A percentile compares a stretch with the other conserved stretches of the same genome.
phyloP scores from a whole-genome alignment of 2,329 filamentous ascomycete species.

The Alternaria conjuncta region DNA sequence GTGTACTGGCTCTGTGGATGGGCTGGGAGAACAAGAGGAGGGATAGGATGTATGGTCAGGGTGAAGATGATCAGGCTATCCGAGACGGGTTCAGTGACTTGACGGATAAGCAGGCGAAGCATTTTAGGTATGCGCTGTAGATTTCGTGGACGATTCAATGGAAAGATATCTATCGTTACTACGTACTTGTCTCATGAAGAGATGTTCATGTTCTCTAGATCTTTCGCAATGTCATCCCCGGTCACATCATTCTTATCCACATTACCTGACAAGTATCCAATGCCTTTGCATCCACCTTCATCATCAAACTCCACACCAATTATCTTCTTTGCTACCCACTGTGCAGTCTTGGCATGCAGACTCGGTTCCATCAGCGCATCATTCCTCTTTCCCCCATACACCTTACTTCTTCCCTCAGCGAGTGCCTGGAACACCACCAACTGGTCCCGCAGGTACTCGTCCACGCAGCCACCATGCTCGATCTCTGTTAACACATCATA shows the following conservation, averaged over 20 bases:
- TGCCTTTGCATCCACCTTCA: constrained; percentile 45
- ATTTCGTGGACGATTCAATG: not conserved
- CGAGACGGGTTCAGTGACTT: constrained; percentile 44
- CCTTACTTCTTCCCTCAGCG: constrained; percentile 51
- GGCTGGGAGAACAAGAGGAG: constrained; percentile 41
- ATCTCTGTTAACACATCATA: constrained; percentile 56
- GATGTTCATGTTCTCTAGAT: not conserved
- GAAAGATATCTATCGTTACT: not conserved
- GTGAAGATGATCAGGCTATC: constrained; percentile 40
- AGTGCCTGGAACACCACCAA: constrained; percentile 66
- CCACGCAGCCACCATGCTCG: constrained; percentile 57
- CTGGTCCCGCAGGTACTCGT: constrained; percentile 64
- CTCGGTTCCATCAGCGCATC: constrained; percentile 41
- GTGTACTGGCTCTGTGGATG: constrained; percentile 39
- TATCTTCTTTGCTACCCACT: constrained; percentile 52
- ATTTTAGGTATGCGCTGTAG: constrained; percentile 46
- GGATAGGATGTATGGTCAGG: constrained; percentile 34
- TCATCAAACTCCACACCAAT: constrained; percentile 50
- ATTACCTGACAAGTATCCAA: constrained; percentile 30
- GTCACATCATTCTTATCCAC: not conserved
- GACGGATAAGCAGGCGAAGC: constrained; percentile 42
- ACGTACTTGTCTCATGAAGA: not conserved
- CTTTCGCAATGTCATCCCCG: not conserved
- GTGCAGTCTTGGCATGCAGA: constrained; percentile 55
- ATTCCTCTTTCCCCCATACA: constrained; percentile 37